phyloP scores from a whole-genome alignment of 2,329 filamentous ascomycete genomes.

The Neurospora sp. region DNA sequence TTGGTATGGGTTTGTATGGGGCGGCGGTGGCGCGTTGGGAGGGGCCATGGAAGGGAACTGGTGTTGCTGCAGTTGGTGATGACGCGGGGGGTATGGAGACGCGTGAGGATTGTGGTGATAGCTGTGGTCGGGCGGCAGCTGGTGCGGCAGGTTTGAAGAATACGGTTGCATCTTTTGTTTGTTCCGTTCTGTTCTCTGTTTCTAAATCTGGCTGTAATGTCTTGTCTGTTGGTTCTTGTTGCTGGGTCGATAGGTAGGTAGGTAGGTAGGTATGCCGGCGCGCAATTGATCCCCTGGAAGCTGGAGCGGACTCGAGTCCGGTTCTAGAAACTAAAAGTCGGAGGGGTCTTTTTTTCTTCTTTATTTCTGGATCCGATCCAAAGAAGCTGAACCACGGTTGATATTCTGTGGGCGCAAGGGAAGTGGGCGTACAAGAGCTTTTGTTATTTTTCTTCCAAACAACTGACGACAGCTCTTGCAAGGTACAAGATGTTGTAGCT shows the following conservation, averaged over 20 bases:
- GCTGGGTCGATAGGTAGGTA: background rate
- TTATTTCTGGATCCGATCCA: background rate
- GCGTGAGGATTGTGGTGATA: background rate
- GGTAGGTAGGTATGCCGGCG: background rate
- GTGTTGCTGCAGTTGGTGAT: slow-evolving; percentile 1
- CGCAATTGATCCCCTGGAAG: background rate
- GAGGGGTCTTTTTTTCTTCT: background rate
- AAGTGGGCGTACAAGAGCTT: background rate
- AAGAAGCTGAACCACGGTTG: background rate
- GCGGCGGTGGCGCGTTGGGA: slow-evolving; percentile 2
- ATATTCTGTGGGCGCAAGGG: background rate
- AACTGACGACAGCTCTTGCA: background rate
- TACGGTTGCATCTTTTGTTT: slow-evolving; percentile 13
- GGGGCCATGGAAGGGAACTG: background rate
- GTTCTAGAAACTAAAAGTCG: background rate
- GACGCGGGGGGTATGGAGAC: background rate
- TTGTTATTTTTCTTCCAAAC: background rate
- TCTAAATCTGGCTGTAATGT: background rate
- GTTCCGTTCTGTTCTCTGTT: background rate
- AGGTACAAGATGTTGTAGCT: background rate
- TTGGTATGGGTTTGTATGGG: slow-evolving; percentile 1
- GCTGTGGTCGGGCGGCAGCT: slow-evolving; percentile 5
- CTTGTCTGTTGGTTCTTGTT: background rate
- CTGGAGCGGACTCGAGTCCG: background rate
- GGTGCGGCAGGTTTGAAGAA: slow-evolving; percentile 10